Evolutionary conservation across 495 filamentous ascomycete genomes (phyloP), one percentile per base, ranked within the genome.

Genomic region (Tuber indicum): DNA sequence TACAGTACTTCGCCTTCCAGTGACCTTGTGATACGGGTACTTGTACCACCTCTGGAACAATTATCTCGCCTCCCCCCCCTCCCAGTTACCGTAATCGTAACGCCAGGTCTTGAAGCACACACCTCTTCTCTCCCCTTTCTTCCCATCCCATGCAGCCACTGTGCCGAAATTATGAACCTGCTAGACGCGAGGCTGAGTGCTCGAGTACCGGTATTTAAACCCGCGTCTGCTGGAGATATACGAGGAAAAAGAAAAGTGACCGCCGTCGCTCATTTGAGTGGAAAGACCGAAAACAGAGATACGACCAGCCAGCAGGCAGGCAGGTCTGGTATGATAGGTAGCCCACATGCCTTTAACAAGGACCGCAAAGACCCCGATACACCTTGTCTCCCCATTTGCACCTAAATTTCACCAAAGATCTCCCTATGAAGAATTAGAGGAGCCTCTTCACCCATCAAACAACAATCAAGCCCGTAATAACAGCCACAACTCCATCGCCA

Each of bases 211-310:
- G 42, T 66, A 66, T 66, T 66, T 66, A 66, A 66, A 66, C 5
- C 58, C n/a, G n/a, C 58, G 26, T 36, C 58, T 17, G 26, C 58
- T 16, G 1, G 58, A 66, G 36, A 32, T 66, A 66, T 66, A 66
- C 58, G 58, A 66, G 58, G 58, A 66, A 66, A 66, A 66, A 66
- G 58, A 66, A 66, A 66, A 66, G 58, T 32, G 32, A 66, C 0
- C 14, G 0, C 26, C 0, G 26, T 66, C 58, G 14, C 12, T 66
- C 58, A 66, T 14, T 36, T 36, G 58, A 66, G 58, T 19, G 58
- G 32, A 66, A 7, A 36, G 58, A 19, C 58, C 12, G 32, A 66
- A 36, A 17, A 26, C 14, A 36, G 58, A 66, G 26, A 36, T 36
- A 36, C 58, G 4, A 66, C 58, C 58, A 36, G 26, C 12, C 26